A percentile compares a stretch with the other conserved stretches of the same genome.
phyloP scores from a whole-genome alignment of 2,329 filamentous ascomycete genomes.

The Claviceps purpurea region DNA sequence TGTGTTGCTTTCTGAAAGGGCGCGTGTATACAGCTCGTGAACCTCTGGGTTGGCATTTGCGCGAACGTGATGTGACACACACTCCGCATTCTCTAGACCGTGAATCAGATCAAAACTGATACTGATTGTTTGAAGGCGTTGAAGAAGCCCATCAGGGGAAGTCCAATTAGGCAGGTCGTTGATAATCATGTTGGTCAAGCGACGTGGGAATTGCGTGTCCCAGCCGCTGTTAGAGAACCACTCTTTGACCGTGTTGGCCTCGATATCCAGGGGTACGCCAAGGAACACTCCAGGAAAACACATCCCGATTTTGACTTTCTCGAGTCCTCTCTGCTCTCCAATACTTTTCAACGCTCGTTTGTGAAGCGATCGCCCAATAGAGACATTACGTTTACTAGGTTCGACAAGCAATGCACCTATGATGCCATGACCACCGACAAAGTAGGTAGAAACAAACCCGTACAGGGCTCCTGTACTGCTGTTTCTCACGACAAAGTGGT shows the following conservation, averaged over 20 bases:
- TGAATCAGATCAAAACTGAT: conserved; percentile 76
- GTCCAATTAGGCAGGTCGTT: conserved; percentile 59
- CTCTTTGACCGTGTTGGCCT: conserved; percentile 36
- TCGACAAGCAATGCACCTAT: conserved; percentile 86
- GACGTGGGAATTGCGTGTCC: conserved; percentile 53
- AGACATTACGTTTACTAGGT: conserved; percentile 70
- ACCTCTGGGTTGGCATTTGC: conserved; percentile 64
- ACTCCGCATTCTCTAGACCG: conserved; percentile 61
- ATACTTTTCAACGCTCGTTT: conserved; percentile 70
- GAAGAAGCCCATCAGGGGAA: conserved; percentile 62
- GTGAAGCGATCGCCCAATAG: conserved; percentile 81
- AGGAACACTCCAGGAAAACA: conserved; percentile 75
- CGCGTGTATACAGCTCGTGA: conserved; percentile 65
- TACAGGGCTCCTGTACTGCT: conserved; percentile 85
- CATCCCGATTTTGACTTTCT: conserved; percentile 69
- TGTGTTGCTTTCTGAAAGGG: conserved; percentile 54
- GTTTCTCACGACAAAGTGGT: conserved; percentile 86
- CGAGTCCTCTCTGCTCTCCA: conserved; percentile 54
- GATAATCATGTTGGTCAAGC: conserved; percentile 55
- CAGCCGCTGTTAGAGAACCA: conserved; percentile 91
- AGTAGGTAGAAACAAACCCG: conserved; percentile 85
- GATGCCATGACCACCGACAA: conserved; percentile 56
- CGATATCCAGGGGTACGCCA: conserved; percentile 55
- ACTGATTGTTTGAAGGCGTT: conserved; percentile 57
- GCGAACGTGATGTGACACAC: conserved; percentile 61